Conservation (phyloP, 2,329 filamentous ascomycete genomes). For the Xylariaceae sp. region DNA sequence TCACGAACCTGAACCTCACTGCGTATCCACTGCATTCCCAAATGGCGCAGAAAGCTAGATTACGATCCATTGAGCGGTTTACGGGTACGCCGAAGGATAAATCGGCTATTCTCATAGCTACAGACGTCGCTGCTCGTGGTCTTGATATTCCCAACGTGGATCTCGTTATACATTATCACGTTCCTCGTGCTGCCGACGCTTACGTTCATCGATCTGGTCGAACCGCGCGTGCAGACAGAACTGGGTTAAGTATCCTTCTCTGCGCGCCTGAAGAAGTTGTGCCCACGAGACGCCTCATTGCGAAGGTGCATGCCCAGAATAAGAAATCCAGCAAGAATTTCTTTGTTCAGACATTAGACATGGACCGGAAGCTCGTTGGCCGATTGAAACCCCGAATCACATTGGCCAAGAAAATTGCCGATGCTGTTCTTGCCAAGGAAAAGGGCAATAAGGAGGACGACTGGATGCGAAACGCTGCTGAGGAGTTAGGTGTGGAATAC, state of each 20-base stretch:
- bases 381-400: conserved; percentile 73
- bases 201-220: conserved; percentile 96
- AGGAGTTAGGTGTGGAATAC: conserved; percentile 91
- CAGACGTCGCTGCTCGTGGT: conserved; percentile 88
- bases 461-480: conserved; percentile 78
- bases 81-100: conserved; percentile 53
- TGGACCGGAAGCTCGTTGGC: conserved; percentile 74
- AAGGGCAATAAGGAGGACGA: conserved; percentile 80
- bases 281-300: conserved; percentile 76
- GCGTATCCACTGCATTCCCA: conserved; percentile 81
- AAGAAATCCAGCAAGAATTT: conserved; percentile 50
- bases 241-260: conserved; percentile 79
- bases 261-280: conserved; percentile 89
- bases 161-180: conserved; percentile 90
- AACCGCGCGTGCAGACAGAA: conserved; percentile 76
- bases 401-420: conserved; percentile 83
- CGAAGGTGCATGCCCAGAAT: conserved; percentile 73
- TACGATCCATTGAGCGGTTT: conserved; percentile 91
- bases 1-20: conserved; percentile 76
- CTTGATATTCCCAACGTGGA: conserved; percentile 90
- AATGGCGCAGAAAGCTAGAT: conserved; percentile 92
- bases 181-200: conserved; percentile 83
- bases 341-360: conserved; percentile 74
- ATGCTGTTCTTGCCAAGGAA: conserved; percentile 79
- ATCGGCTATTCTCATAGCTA: conserved; percentile 74